A percentile compares a stretch with the other conserved stretches of the same genome.
Evolutionary conservation across 148 eudicot species (phyloP).

Genomic region (Rhododendron vialii): DNA sequence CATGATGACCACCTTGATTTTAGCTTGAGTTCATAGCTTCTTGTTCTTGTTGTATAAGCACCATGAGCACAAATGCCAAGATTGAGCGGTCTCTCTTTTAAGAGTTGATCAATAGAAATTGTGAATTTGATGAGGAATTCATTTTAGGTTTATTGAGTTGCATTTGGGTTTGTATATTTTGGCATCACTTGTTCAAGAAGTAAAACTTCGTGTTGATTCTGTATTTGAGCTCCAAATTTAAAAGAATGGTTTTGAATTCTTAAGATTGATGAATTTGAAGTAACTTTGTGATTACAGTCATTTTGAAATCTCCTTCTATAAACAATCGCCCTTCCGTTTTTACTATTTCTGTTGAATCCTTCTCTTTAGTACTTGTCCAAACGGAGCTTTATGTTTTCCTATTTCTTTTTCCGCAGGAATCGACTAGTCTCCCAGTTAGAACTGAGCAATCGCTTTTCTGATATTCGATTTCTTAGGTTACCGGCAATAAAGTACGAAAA

Average conservation of each 20-base stretch:
- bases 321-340: not conserved
- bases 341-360: not conserved
- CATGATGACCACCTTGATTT: not conserved
- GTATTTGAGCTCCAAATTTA: not conserved
- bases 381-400: not conserved
- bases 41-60: not conserved
- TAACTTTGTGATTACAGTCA: not conserved
- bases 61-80: not conserved
- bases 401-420: constrained; percentile 41
- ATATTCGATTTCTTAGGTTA: constrained; percentile 81
- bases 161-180: not conserved
- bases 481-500: constrained; percentile 66
- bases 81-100: not conserved
- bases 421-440: constrained; percentile 64
- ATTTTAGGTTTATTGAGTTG: not conserved
- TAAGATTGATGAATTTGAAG: not conserved
- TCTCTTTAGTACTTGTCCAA: not conserved
- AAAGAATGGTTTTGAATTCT: not conserved
- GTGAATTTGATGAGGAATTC: not conserved
- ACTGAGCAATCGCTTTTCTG: constrained; percentile 68
- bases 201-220: not conserved
- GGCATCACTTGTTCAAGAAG: not conserved
- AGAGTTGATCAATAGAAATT: not conserved
- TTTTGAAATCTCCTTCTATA: not conserved
- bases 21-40: not conserved